phyloP scores from a whole-genome alignment of 768 basidiomycete species.

The Russula sp. region DNA sequence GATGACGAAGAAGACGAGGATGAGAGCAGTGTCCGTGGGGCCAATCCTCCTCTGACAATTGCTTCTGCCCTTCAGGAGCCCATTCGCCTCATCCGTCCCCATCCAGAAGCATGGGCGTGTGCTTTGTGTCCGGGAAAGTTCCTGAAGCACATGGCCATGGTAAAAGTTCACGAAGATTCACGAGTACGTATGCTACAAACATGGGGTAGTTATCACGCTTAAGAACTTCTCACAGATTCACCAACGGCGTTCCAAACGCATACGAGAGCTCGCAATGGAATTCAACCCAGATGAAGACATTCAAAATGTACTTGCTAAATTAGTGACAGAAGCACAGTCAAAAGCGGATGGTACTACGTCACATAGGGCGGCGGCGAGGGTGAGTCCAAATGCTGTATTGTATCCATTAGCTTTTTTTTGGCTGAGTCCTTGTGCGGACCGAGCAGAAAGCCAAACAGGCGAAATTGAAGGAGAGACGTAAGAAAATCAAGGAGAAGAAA shows the following conservation, averaged over 20 bases:
- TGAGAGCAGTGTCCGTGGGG: conserved; percentile 25
- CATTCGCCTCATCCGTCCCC: conserved; percentile 49
- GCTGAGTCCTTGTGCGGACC: neutral
- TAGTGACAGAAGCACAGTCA: conserved; percentile 1
- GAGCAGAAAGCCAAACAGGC: conserved; percentile 42
- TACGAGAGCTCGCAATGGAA: conserved; percentile 36
- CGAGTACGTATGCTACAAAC: conserved; percentile 45
- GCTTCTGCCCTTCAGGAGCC: conserved; percentile 56
- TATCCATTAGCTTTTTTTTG: neutral
- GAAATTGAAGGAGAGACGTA: conserved; percentile 40
- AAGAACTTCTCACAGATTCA: conserved; percentile 43
- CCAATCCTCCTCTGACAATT: conserved; percentile 44
- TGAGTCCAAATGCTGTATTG: conserved; percentile 26
- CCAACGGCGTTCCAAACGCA: conserved; percentile 48
- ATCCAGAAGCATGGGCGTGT: conserved; percentile 52
- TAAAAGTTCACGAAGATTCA: conserved; percentile 50
- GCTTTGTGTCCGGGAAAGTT: conserved; percentile 64
- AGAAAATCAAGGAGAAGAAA: conserved; percentile 40
- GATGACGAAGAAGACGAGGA: conserved; percentile 25
- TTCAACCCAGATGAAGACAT: conserved; percentile 42
- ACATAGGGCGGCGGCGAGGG: conserved; percentile 58
- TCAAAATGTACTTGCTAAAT: conserved; percentile 30
- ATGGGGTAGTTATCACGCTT: neutral
- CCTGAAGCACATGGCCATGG: conserved; percentile 54
- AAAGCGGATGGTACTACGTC: conserved; percentile 29